A percentile compares a stretch with the other conserved stretches of the same genome.
These are phyloP conservation scores for Puccinia triticina DNA, from an alignment of 1,284 basidiomycete species.

Conservation along the genomic window DNA sequence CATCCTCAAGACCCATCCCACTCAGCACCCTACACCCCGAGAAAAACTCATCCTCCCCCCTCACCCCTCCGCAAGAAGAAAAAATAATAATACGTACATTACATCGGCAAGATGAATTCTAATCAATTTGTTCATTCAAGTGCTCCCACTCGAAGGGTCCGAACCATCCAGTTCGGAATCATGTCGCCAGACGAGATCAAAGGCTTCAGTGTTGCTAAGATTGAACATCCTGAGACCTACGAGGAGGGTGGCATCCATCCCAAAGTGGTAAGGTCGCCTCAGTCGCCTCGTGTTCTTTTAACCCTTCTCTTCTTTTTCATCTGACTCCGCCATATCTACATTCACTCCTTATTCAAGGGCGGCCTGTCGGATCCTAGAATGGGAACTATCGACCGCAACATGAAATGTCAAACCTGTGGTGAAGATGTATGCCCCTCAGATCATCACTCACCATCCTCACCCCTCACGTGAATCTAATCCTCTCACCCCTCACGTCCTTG, in stretches of 20 bases:
- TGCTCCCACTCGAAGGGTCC: slow-evolving; percentile 88
- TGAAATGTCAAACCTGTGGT: slow-evolving; percentile 99
- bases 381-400: slow-evolving; percentile 97
- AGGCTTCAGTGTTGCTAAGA: slow-evolving; percentile 80
- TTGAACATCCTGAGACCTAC: slow-evolving; percentile 97
- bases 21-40: not conserved
- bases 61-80: not conserved
- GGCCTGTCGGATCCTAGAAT: slow-evolving; percentile 97
- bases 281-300: not conserved
- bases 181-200: slow-evolving; percentile 97
- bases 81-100: not conserved
- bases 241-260: slow-evolving; percentile 73
- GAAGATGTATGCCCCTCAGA: slow-evolving; percentile 85
- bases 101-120: slow-evolving; percentile 49
- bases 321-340: not conserved
- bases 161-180: slow-evolving; percentile 98
- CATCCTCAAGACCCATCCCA: not conserved
- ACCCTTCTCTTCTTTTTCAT: not conserved
- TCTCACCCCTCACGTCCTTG: not conserved
- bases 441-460: slow-evolving; percentile 59
- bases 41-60: not conserved
- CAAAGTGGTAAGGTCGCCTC: slow-evolving; percentile 44
- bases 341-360: slow-evolving; percentile 74
- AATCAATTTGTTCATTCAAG: slow-evolving; percentile 73
- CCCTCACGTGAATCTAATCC: not conserved